phyloP scores from a whole-genome alignment of 352 stramenopile genomes.

The Globisporangium parvum region DNA sequence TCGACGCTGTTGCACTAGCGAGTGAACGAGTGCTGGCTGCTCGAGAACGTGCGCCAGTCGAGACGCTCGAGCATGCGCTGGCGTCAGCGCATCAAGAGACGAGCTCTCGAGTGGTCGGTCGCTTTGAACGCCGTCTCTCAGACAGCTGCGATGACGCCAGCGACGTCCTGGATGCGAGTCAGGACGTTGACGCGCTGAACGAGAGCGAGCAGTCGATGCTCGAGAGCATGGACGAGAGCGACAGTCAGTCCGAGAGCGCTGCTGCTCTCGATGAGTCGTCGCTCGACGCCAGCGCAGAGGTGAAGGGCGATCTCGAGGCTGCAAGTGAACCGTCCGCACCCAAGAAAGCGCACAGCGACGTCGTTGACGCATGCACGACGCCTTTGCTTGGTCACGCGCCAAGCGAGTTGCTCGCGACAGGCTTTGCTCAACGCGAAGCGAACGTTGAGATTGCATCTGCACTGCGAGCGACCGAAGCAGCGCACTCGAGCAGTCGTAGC shows the following conservation, averaged over 20 bases:
- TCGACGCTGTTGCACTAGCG: slow-evolving; percentile 18
- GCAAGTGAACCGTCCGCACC: background rate
- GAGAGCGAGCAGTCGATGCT: slow-evolving; percentile 22
- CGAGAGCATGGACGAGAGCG: slow-evolving; percentile 17
- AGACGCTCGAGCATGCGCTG: background rate
- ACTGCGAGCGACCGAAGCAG: too few relatives aligned
- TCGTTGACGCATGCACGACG: background rate
- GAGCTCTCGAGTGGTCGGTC: background rate
- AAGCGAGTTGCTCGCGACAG: background rate
- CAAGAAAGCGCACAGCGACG: background rate
- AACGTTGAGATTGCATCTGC: background rate
- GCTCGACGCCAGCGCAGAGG: background rate
- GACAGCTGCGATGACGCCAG: background rate
- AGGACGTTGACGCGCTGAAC: background rate
- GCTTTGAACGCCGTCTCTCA: background rate
- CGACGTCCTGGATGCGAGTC: background rate
- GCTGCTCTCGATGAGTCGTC: slow-evolving; percentile 3
- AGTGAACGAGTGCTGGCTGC: background rate
- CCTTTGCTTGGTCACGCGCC: background rate
- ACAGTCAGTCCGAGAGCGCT: slow-evolving; percentile 4
- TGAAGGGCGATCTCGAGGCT: background rate
- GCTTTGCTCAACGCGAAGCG: background rate
- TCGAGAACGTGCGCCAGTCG: too few relatives aligned
- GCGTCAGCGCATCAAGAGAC: background rate
- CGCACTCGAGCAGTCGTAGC: too few relatives aligned